These are phyloP conservation scores for Miscanthus sacchariflorus DNA, from an alignment of 202 grass and related monocot species.

Conservation along the genomic window DNA sequence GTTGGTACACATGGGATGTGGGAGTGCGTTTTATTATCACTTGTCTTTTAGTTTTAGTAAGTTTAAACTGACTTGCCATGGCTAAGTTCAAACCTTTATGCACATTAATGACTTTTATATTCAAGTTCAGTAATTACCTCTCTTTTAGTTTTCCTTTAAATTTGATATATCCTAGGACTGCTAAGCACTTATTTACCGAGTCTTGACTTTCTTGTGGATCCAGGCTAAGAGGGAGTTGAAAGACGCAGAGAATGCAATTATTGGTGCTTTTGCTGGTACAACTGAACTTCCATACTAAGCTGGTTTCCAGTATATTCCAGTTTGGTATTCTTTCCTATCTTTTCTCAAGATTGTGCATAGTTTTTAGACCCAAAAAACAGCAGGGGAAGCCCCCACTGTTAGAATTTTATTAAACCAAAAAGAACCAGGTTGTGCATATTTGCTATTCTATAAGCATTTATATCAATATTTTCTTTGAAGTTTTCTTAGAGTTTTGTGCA, in stretches of 20 bases:
- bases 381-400: neutral
- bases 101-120: neutral
- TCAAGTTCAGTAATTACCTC: neutral
- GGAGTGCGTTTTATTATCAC: neutral
- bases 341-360: neutral
- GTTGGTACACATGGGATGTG: neutral
- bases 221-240: conserved; percentile 90
- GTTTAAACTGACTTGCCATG: neutral
- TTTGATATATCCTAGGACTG: neutral
- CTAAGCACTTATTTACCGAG: neutral
- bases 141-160: conserved; percentile 24
- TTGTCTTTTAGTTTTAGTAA: neutral
- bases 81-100: neutral
- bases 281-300: conserved; percentile 3
- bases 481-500: neutral
- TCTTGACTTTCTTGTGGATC: conserved; percentile 17
- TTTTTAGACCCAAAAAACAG: neutral
- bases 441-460: neutral
- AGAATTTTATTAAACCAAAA: neutral
- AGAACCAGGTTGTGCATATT: neutral
- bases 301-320: neutral
- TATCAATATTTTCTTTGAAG: neutral
- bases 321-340: neutral
- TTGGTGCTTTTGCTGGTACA: conserved; percentile 95
- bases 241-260: conserved; percentile 92